Base-by-base conservation (phyloP, 73 alveolate species). In the Urostyla sp. region DNA sequence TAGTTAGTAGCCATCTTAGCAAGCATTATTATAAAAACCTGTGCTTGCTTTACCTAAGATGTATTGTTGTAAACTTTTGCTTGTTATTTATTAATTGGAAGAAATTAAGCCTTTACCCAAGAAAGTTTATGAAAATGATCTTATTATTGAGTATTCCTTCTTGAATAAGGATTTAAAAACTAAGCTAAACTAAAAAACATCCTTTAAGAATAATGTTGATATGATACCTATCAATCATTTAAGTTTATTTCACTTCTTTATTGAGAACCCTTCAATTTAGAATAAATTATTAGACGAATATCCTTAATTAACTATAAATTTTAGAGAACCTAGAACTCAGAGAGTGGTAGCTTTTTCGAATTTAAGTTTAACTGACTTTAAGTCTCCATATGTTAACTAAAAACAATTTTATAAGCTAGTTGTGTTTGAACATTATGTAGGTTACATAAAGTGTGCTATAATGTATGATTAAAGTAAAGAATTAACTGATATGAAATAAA, bases 171-270 rank as follows among this genome's bases (percentile, higher is more conserved):
- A 36, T 59, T 32, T 24, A 10, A 28, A 69, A 50, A 13, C 2
- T 28, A 43, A 69, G 32, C 52, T 43, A 0, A 27, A 48, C 28
- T 16, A 20, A 3, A 43, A 28, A 15, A 32, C 46, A 30, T 48
- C 72, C 3, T 49, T 45, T 34, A 44, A 30, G 11, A 4, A 44
- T 49, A 38, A 75, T 49, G 52, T 55, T n/a, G 82, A 43, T 30
- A 44, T 59, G 21, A 36, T 67, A 0, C 89, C 89, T 0, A 59
- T 78, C n/a, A 58, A 61, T 27, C 58, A 78, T 16, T 44, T 78
- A 60, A 56, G 61, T n/a, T n/a, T 78, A 48, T 78, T 78, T 44
- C 75, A 78, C 30, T 61, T 60, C 81, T 78, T 78, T 44, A 49
- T 35, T 0, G 81, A 78, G n/a, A 72, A 78, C 6, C 76, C 76